Base-by-base conservation (phyloP, 495 filamentous ascomycete species). In the Aspergillus funiculosus region DNA sequence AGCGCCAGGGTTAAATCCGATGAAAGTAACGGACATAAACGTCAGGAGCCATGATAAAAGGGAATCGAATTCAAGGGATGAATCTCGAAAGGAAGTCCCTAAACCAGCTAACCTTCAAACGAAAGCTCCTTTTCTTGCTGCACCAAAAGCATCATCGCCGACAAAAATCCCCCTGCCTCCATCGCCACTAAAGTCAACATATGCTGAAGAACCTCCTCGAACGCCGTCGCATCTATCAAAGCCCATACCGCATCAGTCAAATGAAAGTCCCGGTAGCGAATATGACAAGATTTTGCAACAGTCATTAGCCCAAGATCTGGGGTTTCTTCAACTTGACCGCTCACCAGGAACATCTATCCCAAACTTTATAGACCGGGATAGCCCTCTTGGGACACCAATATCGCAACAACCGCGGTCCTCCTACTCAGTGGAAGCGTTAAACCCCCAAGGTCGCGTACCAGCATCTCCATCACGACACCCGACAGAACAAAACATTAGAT, bases 21-120 rank as follows among this genome's bases (percentile, higher is more conserved):
- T 92, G 79, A 86, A 85, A 41, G 85, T 85, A 28, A 77, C 85
- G 7, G 80, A 77, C 3, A 77, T 82, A 4, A 91, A 92, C 59
- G 71, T 79, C 11, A 72, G 84, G 40, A 69, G 37, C 60, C 73
- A 42, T n/a, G 62, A 70, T 66, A 53, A 63, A 54, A 25, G 60
- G 48, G 66, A 66, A 7, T 62, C 61, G 61, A 59, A 65, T 20
- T 68, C 76, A 28, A 69, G 55, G 43, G 68, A 58, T 49, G 72
- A 68, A 19, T 65, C 43, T 11, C 27, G 35, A 6, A 57, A 49
- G 54, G 68, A 69, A 31, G 64, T 46, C 3, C n/a, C 40, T 10
- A 32, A 45, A 32, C 14, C 36, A 5, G 39, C 26, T 27, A 56
- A 50, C 31, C 46, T 32, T 24, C 46, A 44, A 28, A 53, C 43